Evolutionary conservation across 345 rosid species (phyloP).

Genomic region (Eucalyptus sp.): DNA sequence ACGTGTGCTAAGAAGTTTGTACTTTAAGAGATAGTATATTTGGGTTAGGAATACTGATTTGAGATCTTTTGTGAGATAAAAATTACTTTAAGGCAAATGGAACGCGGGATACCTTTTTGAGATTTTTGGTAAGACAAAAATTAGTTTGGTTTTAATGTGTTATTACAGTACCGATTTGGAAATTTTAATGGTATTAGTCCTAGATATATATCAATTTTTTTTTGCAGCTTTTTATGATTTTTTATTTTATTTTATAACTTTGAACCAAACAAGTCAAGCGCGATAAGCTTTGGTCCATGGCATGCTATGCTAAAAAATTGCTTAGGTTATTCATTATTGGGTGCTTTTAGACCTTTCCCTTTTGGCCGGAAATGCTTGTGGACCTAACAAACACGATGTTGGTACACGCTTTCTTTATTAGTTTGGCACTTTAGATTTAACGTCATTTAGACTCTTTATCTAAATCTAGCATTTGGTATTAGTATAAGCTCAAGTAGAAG

Average conservation of each 20-base stretch:
- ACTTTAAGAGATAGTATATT: background rate
- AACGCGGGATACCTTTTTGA: fast-evolving
- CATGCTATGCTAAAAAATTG: background rate
- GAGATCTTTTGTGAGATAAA: background rate
- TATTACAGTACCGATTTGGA: fast-evolving
- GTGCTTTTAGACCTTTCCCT: background rate
- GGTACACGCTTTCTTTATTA: background rate
- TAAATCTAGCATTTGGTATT: background rate
- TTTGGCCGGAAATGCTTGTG: background rate
- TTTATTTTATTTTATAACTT: background rate
- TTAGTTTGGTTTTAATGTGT: background rate
- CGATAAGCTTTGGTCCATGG: background rate
- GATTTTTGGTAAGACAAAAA: background rate
- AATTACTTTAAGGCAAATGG: background rate
- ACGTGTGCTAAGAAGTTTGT: fast-evolving
- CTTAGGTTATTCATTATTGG: background rate
- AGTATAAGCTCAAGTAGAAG: background rate
- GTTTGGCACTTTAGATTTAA: background rate
- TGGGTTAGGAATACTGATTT: background rate
- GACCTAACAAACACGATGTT: background rate
- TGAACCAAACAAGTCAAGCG: background rate
- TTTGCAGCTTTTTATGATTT: too few species aligned
- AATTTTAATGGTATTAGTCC: background rate
- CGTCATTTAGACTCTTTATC: background rate
- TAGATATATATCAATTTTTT: fast-evolving